phyloP scores from a whole-genome alignment of 1,139 yeast genomes.

The Yamadazyma atmosphaerica region DNA sequence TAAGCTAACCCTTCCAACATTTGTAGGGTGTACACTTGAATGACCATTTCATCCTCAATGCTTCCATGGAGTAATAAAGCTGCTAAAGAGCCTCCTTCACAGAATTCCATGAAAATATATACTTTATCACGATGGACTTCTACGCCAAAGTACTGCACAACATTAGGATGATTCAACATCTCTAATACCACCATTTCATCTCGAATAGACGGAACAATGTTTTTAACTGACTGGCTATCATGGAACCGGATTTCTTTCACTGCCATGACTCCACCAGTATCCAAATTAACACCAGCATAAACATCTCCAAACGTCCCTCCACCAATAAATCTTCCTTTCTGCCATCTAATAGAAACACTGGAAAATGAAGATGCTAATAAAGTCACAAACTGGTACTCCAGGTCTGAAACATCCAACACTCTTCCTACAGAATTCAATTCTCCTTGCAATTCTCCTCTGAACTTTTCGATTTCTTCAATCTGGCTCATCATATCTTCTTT shows the following conservation, averaged over 20 bases:
- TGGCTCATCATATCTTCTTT: constrained; percentile 61
- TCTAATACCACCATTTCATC: constrained; percentile 97
- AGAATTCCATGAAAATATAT: constrained; percentile 94
- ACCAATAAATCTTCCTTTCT: constrained; percentile 90
- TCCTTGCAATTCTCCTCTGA: constrained; percentile 50
- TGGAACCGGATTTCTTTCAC: constrained; percentile 93
- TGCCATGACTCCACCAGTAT: constrained; percentile 95
- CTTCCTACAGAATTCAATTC: constrained; percentile 70
- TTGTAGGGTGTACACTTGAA: constrained; percentile 87
- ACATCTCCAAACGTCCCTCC: constrained; percentile 97
- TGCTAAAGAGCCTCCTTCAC: constrained; percentile 94
- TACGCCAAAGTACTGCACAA: constrained; percentile 94
- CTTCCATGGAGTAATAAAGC: constrained; percentile 80
- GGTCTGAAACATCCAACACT: constrained; percentile 83
- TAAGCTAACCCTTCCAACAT: constrained; percentile 95
- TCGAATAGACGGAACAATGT: constrained; percentile 83
- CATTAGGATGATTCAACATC: constrained; percentile 92
- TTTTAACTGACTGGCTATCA: constrained; percentile 82
- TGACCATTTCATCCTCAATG: constrained; percentile 92
- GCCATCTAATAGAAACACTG: constrained; percentile 94
- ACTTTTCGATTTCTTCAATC: constrained; percentile 58
- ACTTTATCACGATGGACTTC: constrained; percentile 97
- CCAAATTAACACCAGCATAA: constrained; percentile 87
- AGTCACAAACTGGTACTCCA: constrained; percentile 84
- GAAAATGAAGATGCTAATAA: constrained; percentile 88